phyloP scores from a whole-genome alignment of 331 rosid genomes.

The Arachis monticola region DNA sequence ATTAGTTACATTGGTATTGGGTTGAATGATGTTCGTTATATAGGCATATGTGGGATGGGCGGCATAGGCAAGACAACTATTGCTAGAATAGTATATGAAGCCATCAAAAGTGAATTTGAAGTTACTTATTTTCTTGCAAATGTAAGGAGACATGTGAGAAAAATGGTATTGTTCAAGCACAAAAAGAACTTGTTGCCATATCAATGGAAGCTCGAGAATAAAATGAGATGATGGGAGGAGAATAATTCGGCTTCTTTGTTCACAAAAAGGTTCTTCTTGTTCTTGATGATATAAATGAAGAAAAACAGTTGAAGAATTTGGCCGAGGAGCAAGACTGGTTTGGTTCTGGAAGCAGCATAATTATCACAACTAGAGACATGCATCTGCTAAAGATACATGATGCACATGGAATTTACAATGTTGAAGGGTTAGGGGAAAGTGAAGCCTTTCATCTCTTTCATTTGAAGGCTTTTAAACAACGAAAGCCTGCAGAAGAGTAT shows the following conservation, averaged over 20 bases:
- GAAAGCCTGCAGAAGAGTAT: constrained; percentile 4
- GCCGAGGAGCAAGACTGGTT: not conserved
- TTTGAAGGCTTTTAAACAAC: constrained; percentile 4
- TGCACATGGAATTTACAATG: not conserved
- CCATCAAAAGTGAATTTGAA: not conserved
- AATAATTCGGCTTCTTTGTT: not conserved
- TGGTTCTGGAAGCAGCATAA: not conserved
- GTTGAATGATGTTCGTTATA: not conserved
- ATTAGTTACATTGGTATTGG: not conserved
- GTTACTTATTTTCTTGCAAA: not conserved
- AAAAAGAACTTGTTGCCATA: constrained; percentile 6
- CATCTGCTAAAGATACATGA: not conserved
- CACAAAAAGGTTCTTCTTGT: constrained; percentile 24
- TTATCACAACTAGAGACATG: no score
- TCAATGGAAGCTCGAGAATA: not conserved
- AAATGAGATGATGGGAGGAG: not conserved
- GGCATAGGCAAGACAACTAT: constrained; percentile 21
- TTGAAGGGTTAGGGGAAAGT: not conserved
- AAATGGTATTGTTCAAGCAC: not conserved
- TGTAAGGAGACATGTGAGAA: constrained; percentile 5
- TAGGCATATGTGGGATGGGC: constrained; percentile 26
- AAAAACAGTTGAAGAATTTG: constrained; percentile 9
- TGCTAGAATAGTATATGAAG: constrained; percentile 10
- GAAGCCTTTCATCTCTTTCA: constrained; percentile 23
- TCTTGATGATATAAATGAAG: constrained; percentile 38